A percentile compares a stretch with the other conserved stretches of the same genome.
phyloP scores from a whole-genome alignment of 1,284 basidiomycete genomes.

The Pseudozyma hubeiensis region DNA sequence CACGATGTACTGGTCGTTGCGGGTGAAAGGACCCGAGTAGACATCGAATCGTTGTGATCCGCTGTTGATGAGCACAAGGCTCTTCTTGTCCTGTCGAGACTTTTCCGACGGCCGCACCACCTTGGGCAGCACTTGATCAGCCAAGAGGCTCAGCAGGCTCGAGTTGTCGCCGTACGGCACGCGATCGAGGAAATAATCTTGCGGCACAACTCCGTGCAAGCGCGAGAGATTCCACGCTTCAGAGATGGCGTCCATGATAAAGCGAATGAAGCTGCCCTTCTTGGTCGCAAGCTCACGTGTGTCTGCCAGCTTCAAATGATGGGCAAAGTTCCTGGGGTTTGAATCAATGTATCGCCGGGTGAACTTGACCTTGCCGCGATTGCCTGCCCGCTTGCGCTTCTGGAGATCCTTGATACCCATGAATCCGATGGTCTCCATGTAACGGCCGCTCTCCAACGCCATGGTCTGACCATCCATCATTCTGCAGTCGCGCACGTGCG shows the following conservation, averaged over 20 bases:
- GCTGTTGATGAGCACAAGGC: slow-evolving; percentile 64
- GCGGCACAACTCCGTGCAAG: slow-evolving; percentile 61
- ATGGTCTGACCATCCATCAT: slow-evolving; percentile 59
- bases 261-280: slow-evolving; percentile 56
- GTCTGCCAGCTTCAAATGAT: slow-evolving; percentile 45
- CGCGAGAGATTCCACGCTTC: slow-evolving; percentile 61
- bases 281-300: slow-evolving; percentile 56
- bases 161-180: slow-evolving; percentile 48
- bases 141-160: slow-evolving; percentile 59
- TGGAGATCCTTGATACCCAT: slow-evolving; percentile 49
- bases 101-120: slow-evolving; percentile 61
- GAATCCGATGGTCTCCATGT: slow-evolving; percentile 58
- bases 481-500: slow-evolving; percentile 64
- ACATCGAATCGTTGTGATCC: slow-evolving; percentile 66
- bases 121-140: slow-evolving; percentile 58
- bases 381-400: slow-evolving; percentile 31
- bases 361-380: slow-evolving; percentile 65
- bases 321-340: slow-evolving; percentile 69
- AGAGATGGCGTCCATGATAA: slow-evolving; percentile 60
- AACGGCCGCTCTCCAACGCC: slow-evolving; percentile 65
- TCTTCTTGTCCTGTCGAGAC: slow-evolving; percentile 40
- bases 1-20: slow-evolving; percentile 67
- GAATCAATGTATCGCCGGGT: slow-evolving; percentile 71
- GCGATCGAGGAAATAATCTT: slow-evolving; percentile 66
- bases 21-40: slow-evolving; percentile 60